Base-by-base conservation (phyloP, 164 flowering plant species). In the Pachysandra terminalis region DNA sequence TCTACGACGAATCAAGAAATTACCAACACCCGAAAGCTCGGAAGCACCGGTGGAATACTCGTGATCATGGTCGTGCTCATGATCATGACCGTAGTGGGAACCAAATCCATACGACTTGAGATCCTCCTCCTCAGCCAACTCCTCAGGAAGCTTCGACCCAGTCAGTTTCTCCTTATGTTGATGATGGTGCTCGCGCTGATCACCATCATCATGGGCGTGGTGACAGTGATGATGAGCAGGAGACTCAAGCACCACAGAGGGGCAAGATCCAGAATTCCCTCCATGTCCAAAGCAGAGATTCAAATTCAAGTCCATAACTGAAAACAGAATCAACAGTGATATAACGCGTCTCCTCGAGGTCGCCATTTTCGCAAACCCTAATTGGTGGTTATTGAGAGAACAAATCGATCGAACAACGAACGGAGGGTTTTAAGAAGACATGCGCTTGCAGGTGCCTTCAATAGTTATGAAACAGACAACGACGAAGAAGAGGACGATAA, bases 121-220 rank as follows among this genome's bases (percentile, higher is more conserved):
- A 73, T 94, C 97, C 73, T 91, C 98, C 64, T 91, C 97, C 67
- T 91, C 97, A 0, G 97, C 96, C 76, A 90, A 61, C 65, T 94
- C 98, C 79, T 91, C 91, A 0, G 94, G 96, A 22, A 93, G 85
- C 81, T 74, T 77, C 69, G 68, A 54, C 41, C 48, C 59, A 14
- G 26, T 19, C 22, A 40, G 26, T 1, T 57, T 40, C 59, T 72
- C 73, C 17, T 60, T 54, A 41, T 75, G 72, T 22, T 67, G 73
- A 63, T 77, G 77, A 48, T 81, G 71, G 22, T 21, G 53, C 15
- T 64, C 56, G 25, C 57, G 64, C 40, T 63, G 65, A 27, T 66
- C 70, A 27, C 67, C 71, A 23, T 79, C 81, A 27, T 54, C 71
- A 54, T 81, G 84, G 12, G 69, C 72, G 56, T 74, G 81, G 63